Base-by-base conservation (phyloP, 2,329 filamentous ascomycete species). In the Plenodomus lindquistii region DNA sequence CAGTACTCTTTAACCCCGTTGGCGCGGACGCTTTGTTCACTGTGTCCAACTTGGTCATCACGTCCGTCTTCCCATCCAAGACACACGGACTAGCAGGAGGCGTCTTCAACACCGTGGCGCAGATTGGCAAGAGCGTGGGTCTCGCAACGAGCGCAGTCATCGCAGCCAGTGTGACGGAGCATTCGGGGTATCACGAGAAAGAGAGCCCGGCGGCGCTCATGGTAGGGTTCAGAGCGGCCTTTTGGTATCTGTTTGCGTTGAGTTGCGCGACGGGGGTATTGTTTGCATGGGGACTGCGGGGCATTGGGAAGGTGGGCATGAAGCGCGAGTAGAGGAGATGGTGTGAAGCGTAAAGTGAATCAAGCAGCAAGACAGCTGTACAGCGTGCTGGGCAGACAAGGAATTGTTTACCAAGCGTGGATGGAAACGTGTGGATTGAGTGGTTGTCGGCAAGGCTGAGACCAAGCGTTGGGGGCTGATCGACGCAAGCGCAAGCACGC, bases 21-120 rank as follows among this genome's bases (percentile, higher is more conserved):
- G 73, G 74, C 1, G 74, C 73, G 1, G 78, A 80, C 46, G 67
- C 67, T 1, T 58, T 78, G 0, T 79, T 74, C 57, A 77, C 74
- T 0, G 62, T 79, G 5, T 69, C 72, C 2, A 76, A 75, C 41
- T 57, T 78, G 1, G 58, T 78, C 40, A 75, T 78, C 40, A 73
- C 75, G 0, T 67, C 65, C 1, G 69, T 70, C 6, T 77, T 78
- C 50, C 72, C 75, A 0, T 42, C 60, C 0, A 63, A 65, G 34
- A 75, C 70, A 1, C 77, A 79, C 47, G 75, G 64, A 2, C 60
- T 78, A 1, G 76, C 73, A 1, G 76, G 76, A 1, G 75, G 72
- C 15, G 76, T 78, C 0, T 78, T 78, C 62, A 77, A 76, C 44
- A 77, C 74, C 0, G 60, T 75, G 37, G 57, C 72, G 19, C 70